Percentiles rank a stretch among this genome's conserved stretches.
These are phyloP conservation scores for Centella asiatica DNA, from an alignment of 129 eudicot genomes.

Conservation along the genomic window DNA sequence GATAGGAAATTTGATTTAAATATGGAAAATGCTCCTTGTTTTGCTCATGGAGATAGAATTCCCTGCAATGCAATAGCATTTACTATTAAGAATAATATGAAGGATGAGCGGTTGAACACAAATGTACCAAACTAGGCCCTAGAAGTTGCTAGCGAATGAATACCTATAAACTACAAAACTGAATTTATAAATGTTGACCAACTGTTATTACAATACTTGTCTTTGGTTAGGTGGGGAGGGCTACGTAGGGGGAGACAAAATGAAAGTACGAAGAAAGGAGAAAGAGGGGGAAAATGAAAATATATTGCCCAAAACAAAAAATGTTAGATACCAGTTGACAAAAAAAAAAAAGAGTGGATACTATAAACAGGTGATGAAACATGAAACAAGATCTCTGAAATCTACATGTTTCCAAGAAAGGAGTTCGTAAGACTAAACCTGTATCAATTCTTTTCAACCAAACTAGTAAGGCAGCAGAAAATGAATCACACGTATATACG, in stretches of 20 bases:
- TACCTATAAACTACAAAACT: slow-evolving; percentile 5
- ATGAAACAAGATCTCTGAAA: slow-evolving; percentile 3
- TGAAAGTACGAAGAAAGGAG: neutral
- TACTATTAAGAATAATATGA: slow-evolving; percentile 23
- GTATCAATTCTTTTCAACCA: too few species aligned
- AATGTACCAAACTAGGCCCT: slow-evolving; percentile 26
- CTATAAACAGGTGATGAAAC: slow-evolving; percentile 8
- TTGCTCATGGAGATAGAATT: slow-evolving; percentile 26
- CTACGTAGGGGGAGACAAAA: too few species aligned
- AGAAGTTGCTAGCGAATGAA: slow-evolving; percentile 15
- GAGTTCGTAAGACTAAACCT: neutral
- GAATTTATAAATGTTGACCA: neutral
- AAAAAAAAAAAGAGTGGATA: neutral
- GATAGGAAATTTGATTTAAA: slow-evolving; percentile 21
- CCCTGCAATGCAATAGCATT: slow-evolving; percentile 41
- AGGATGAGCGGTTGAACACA: slow-evolving; percentile 10
- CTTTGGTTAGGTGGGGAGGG: too few species aligned
- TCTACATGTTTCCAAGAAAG: slow-evolving; percentile 3
- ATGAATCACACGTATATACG: too few species aligned
- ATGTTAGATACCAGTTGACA: neutral
- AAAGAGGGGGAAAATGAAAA: neutral
- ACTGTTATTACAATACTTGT: neutral
- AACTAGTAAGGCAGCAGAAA: neutral
- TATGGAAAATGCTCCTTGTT: slow-evolving; percentile 15
- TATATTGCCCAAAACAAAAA: slow-evolving; percentile 2